Evolutionary conservation across 169 alveolate genomes (phyloP), one percentile per base, ranked within the genome.

Genomic region (Fabrea salina): DNA sequence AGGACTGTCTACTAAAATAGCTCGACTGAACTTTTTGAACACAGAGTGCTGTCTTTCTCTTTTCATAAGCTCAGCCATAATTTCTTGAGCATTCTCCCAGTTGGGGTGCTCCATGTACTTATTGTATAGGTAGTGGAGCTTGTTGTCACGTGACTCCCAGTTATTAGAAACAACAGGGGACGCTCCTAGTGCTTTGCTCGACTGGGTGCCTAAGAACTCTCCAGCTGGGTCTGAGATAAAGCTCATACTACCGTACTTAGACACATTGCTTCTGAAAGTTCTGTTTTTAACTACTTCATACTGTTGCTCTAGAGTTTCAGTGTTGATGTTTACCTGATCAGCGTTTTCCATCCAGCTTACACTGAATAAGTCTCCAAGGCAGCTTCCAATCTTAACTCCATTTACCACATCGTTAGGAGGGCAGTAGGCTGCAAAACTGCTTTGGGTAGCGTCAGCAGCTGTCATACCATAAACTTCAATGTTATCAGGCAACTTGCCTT

Each of bases 401-500:
- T 87, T 64, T 22, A 88, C 84, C 41, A 57, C 35, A 50, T 88
- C 95, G 39, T 91, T 86, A 57, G 71, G 79, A 44, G 89, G 82
- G 83, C 97, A 93, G 79, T 93, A 93, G 51, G 94, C 83, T 41
- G 89, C 97, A 91, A 93, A 89, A 19, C 94, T 85, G 47, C 89
- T 80, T 82, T 93, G 92, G 11, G 22, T 7, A 6, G 93, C 82
- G 83, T 86, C 86, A 8, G 97, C 95, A 68, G 97, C 97, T 19
- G 95, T 80, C 41, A 89, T 82, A 5, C 92, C 92, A 75, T 88
- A 93, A 43, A 93, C 89, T 37, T 89, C 89, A 53, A 82, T 43
- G 49, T 83, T 74, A n/a, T 35, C 44, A n/a, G 87, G 87, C 11
- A 86, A 70, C 33, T 51, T n/a, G 8, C 82, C 77, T 32, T 86